A percentile compares a stretch with the other conserved stretches of the same genome.
phyloP scores from a whole-genome alignment of 2,329 filamentous ascomycete species.

The Penicillium sclerotiorum region DNA sequence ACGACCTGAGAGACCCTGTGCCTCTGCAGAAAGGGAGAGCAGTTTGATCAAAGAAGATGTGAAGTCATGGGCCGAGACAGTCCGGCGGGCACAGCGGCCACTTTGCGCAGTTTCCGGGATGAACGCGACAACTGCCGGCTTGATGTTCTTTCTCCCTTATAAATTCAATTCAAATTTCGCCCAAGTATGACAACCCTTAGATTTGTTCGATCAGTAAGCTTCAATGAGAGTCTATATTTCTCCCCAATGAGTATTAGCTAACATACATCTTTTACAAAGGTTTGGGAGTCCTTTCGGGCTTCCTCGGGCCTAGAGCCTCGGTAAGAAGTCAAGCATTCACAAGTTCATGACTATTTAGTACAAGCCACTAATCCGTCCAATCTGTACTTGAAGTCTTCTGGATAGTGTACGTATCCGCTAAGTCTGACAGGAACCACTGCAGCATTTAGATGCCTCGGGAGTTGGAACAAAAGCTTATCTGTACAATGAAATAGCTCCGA shows the following conservation, averaged over 20 bases:
- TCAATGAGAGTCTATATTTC: background rate
- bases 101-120: slow-evolving; percentile 30
- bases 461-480: slow-evolving; percentile 4
- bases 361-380: slow-evolving; percentile 9
- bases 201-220: slow-evolving; percentile 67
- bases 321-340: no score
- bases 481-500: slow-evolving; percentile 51
- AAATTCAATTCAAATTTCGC: background rate
- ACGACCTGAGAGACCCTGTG: slow-evolving; percentile 27
- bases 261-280: slow-evolving; percentile 53
- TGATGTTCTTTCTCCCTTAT: slow-evolving; percentile 3
- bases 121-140: slow-evolving; percentile 20
- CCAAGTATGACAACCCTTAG: slow-evolving; percentile 59
- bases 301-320: slow-evolving; percentile 88
- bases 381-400: slow-evolving; percentile 21
- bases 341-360: no score
- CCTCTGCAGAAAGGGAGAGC: slow-evolving; percentile 16
- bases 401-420: slow-evolving; percentile 1
- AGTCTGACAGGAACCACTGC: no score
- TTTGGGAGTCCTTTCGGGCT: slow-evolving; percentile 80
- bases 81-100: slow-evolving; percentile 35
- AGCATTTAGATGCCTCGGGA: background rate
- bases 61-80: slow-evolving; percentile 19
- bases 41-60: slow-evolving; percentile 7
- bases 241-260: background rate